A percentile compares a stretch with the other conserved stretches of the same genome.
These are phyloP conservation scores for Pleurotus djamor DNA, from an alignment of 768 basidiomycete genomes.

Conservation along the genomic window DNA sequence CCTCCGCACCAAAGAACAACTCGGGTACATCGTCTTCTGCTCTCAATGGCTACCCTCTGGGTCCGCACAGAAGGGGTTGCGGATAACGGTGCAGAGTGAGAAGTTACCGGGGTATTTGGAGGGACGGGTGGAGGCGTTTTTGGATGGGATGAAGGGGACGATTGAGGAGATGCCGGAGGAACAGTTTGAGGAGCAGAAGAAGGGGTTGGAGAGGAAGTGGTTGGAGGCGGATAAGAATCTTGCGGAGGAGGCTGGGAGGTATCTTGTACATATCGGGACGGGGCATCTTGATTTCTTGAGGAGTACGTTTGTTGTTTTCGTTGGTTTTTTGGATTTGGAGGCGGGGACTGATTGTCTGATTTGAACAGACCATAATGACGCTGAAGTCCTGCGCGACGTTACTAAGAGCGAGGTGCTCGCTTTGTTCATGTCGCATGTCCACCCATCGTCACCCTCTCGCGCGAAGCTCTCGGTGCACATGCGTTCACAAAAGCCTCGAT, in stretches of 20 bases:
- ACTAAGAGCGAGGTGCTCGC: constrained; percentile 74
- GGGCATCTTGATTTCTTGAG: constrained; percentile 87
- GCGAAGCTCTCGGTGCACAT: constrained; percentile 86
- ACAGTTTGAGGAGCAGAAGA: constrained; percentile 79
- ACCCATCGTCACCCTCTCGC: constrained; percentile 64
- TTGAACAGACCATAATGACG: constrained; percentile 67
- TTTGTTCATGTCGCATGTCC: constrained; percentile 68
- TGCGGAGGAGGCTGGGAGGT: constrained; percentile 70
- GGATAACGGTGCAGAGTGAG: constrained; percentile 89
- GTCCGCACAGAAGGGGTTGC: constrained; percentile 71
- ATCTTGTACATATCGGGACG: constrained; percentile 68
- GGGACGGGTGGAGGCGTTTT: constrained; percentile 84
- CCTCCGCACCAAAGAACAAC: constrained; percentile 91
- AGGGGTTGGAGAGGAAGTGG: constrained; percentile 76
- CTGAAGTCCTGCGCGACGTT: constrained; percentile 56
- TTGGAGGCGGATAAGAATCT: constrained; percentile 88
- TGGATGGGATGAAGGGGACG: constrained; percentile 66
- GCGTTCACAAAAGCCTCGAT: constrained; percentile 63
- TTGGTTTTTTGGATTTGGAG: not conserved
- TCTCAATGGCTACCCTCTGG: constrained; percentile 55
- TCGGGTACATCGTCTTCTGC: constrained; percentile 88
- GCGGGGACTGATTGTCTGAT: constrained; percentile 12
- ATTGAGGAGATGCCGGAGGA: constrained; percentile 68
- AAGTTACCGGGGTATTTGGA: constrained; percentile 79
- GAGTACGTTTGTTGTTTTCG: constrained; percentile 44